Evolutionary conservation across 1,139 yeast genomes (phyloP).

Genomic region (Yamadazyma dendronema): DNA sequence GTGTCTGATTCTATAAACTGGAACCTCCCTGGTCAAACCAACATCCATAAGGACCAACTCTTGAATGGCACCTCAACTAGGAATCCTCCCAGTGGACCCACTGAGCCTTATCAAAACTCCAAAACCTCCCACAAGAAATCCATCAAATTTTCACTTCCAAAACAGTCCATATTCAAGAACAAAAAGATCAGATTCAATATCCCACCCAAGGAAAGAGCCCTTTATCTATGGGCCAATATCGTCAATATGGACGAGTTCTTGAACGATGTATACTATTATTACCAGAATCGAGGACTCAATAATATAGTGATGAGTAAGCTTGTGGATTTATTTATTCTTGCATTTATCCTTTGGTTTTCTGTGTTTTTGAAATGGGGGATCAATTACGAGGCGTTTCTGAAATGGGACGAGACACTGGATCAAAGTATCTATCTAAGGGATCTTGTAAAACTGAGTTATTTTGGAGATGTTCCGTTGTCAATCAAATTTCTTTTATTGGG

Average conservation of each 20-base stretch:
- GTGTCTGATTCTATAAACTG: neutral
- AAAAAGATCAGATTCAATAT: slow-evolving; percentile 25
- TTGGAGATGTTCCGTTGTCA: slow-evolving; percentile 45
- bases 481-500: slow-evolving; percentile 63
- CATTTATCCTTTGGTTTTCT: slow-evolving; percentile 75
- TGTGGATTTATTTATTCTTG: slow-evolving; percentile 67
- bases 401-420: slow-evolving; percentile 14
- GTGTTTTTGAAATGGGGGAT: slow-evolving; percentile 83
- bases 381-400: slow-evolving; percentile 49
- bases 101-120: too few species aligned
- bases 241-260: slow-evolving; percentile 85
- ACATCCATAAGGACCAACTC: neutral
- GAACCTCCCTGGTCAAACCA: neutral
- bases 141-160: slow-evolving; percentile 14
- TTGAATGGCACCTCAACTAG: neutral
- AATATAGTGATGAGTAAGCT: slow-evolving; percentile 68
- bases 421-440: slow-evolving; percentile 32
- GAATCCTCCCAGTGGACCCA: too few species aligned
- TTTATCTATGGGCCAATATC: slow-evolving; percentile 96
- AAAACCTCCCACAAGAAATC: too few species aligned
- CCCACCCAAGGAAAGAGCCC: slow-evolving; percentile 73
- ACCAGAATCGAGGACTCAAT: slow-evolving; percentile 77
- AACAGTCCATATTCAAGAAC: slow-evolving; percentile 10
- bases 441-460: slow-evolving; percentile 62
- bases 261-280: slow-evolving; percentile 79